phyloP scores from a whole-genome alignment of 371 early-diverging fungal genomes.

The Mortierella sp. region DNA sequence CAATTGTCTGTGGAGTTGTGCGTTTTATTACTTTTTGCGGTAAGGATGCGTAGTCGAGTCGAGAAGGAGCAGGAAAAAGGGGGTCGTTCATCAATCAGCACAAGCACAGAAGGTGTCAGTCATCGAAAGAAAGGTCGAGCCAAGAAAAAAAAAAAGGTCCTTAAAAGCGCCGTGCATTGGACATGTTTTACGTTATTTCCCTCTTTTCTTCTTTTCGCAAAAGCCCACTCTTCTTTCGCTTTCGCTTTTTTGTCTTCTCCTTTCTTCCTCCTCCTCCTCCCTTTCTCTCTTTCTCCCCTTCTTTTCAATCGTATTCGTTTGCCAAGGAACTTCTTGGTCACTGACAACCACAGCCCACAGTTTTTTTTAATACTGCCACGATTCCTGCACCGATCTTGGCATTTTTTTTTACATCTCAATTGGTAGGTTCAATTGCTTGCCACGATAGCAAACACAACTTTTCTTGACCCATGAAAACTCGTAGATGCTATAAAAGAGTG shows the following conservation, averaged over 20 bases:
- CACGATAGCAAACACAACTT: not conserved
- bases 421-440: constrained; percentile 9
- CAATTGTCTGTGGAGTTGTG: not conserved
- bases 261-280: not conserved
- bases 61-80: not conserved
- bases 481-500: not conserved
- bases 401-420: not conserved
- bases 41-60: constrained; percentile 1
- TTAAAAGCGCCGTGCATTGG: not conserved
- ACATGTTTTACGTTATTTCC: not conserved
- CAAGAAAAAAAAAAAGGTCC: not conserved
- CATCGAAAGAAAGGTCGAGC: not conserved
- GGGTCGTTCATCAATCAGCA: not conserved
- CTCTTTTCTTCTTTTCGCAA: not conserved
- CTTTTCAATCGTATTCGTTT: too few species aligned
- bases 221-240: constrained; percentile 1
- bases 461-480: not conserved
- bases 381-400: not conserved
- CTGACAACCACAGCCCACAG: not conserved
- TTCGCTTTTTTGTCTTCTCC: not conserved
- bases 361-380: not conserved
- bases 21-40: constrained; percentile 7
- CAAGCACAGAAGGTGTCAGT: not conserved
- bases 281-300: not conserved
- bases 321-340: not conserved